Base-by-base conservation (phyloP, 2,329 filamentous ascomycete species). In the Fusarium globosum region DNA sequence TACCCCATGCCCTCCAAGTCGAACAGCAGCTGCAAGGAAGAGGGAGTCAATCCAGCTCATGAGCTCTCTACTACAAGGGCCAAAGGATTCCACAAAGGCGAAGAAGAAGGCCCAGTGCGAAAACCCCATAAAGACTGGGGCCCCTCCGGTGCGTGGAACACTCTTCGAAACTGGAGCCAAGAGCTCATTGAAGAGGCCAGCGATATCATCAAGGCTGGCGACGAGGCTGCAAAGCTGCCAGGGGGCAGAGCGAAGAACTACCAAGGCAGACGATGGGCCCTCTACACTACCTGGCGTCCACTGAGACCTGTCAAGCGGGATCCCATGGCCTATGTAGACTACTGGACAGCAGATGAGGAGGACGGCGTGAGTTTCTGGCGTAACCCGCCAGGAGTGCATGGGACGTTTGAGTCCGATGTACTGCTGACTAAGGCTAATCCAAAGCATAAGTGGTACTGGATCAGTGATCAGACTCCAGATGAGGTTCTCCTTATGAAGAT, bases 21-120 rank as follows among this genome's bases (percentile, higher is more conserved):
- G 0, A 18, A 7, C 5, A 9, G 7, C 0, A 4, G 9, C 9
- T 3, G 0, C 6, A 33, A 33, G 4, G 33, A 33, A 33, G 12
- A 6, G 33, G 33, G 2, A 33, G 13, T 12, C 33, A 33, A 14
- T 1, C 12, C 33, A 33, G 4, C 33, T 33, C 6, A 14, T 30
- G 26, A 21, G 26, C 45, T 48, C 9, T 10, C 10, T 12, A 30
- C 20, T 9, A 30, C 26, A 8, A 48, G 45, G 20, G 45, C 26
- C 4, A 48, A 48, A 20, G 45, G 45, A 6, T 48, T 48, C 0
- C 26, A 15, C 0, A 48, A 28, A 12, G 14, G 45, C 6, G 20
- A 48, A 8, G 45, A 48, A 20, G 26, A 30, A 15, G 26, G 45
- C 13, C 26, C 45, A 30, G 26, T 48, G 0, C 45, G 45, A 7